These are phyloP conservation scores for Zizania latifolia DNA, from an alignment of 176 grass and related monocot species.

Conservation along the genomic window DNA sequence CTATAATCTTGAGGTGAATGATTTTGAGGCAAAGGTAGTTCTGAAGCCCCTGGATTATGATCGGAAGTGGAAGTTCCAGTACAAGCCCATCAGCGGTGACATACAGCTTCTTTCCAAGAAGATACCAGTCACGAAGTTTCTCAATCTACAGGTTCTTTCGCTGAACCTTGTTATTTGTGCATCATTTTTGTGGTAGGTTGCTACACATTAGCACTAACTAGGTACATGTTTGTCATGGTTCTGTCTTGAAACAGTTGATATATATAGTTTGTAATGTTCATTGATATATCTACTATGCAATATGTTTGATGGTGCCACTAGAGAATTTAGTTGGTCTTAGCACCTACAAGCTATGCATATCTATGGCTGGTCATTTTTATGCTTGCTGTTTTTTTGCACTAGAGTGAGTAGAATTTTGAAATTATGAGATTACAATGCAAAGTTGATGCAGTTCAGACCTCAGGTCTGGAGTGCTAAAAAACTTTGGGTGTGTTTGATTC, in stretches of 20 bases:
- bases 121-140: constrained; percentile 82
- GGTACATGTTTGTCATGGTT: neutral
- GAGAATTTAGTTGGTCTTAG: neutral
- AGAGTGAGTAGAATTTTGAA: neutral
- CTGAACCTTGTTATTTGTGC: neutral
- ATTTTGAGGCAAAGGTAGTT: constrained; percentile 82
- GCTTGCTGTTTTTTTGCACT: neutral
- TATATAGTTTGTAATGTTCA: neutral
- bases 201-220: neutral
- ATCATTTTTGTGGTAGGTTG: neutral
- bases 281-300: neutral
- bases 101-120: constrained; percentile 90
- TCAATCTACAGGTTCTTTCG: constrained; percentile 73
- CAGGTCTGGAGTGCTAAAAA: neutral
- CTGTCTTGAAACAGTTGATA: neutral
- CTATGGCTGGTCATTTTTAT: neutral
- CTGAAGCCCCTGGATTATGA: constrained; percentile 66
- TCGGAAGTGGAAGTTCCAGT: constrained; percentile 71
- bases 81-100: constrained; percentile 71
- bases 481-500: too few relatives aligned
- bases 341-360: neutral
- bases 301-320: neutral
- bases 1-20: constrained; percentile 74
- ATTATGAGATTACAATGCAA: neutral
- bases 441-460: neutral